These are phyloP conservation scores for Coprinellus aureogranulatus DNA, from an alignment of 768 basidiomycete species.

Conservation along the genomic window DNA sequence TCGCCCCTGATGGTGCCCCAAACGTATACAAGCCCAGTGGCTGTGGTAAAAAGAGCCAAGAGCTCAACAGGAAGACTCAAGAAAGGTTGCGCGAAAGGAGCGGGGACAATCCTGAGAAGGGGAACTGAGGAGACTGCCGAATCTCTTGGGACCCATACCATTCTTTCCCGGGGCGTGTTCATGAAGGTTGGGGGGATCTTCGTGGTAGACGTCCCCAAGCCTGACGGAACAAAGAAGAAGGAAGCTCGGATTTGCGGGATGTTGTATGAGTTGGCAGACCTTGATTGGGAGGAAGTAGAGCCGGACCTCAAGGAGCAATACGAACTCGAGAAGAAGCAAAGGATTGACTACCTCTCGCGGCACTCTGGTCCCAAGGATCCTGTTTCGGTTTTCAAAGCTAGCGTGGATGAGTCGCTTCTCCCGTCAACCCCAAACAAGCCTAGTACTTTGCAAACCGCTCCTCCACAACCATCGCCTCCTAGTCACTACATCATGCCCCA, in stretches of 20 bases:
- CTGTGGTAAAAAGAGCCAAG: conserved; percentile 38
- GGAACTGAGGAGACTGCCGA: background rate
- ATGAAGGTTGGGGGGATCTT: conserved; percentile 68
- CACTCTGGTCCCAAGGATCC: background rate
- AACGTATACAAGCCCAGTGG: conserved; percentile 63
- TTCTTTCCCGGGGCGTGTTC: conserved; percentile 64
- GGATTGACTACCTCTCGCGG: background rate
- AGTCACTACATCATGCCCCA: conserved; percentile 48
- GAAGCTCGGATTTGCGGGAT: conserved; percentile 71
- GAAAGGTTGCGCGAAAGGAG: too few species aligned
- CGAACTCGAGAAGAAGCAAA: conserved; percentile 8
- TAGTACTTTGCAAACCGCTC: background rate
- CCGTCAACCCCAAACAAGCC: background rate
- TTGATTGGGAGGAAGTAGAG: conserved; percentile 56
- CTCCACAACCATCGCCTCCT: conserved; percentile 4
- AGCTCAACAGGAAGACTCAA: conserved; percentile 15
- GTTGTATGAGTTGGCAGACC: conserved; percentile 77
- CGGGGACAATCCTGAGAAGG: background rate
- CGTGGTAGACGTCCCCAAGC: conserved; percentile 50
- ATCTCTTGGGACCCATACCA: conserved; percentile 37
- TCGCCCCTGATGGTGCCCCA: conserved; percentile 64
- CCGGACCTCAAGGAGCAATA: conserved; percentile 4
- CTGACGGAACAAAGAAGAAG: conserved; percentile 42
- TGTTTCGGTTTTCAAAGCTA: conserved; percentile 4
- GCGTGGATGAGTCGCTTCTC: conserved; percentile 4